Percentiles rank a stretch among this genome's conserved stretches.
Evolutionary conservation across 495 filamentous ascomycete genomes (phyloP).

Genomic region (Aspergillus kassunensis): DNA sequence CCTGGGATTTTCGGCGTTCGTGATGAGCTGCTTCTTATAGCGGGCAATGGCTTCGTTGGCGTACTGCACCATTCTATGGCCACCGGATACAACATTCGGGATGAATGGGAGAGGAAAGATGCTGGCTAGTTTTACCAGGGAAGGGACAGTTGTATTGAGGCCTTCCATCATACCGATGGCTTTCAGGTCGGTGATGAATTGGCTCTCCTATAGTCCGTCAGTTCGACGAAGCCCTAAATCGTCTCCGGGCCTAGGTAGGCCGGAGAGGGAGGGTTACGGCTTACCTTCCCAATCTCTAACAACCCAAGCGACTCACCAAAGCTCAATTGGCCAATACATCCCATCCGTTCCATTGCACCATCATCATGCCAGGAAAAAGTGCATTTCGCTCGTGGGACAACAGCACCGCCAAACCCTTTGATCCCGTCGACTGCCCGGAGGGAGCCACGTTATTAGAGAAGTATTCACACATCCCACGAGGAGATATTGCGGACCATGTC

Average conservation of each 20-base stretch:
- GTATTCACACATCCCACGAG: no score
- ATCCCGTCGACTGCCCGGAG: no score
- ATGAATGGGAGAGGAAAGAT: slow-evolving; percentile 11
- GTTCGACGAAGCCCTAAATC: no score
- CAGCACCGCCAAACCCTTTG: no score
- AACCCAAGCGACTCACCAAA: slow-evolving; percentile 57
- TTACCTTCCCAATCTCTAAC: slow-evolving; percentile 47
- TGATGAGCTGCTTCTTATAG: slow-evolving; percentile 37
- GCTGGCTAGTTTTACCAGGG: slow-evolving; percentile 15
- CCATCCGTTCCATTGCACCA: no score
- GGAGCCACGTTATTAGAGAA: no score
- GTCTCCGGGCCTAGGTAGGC: no score
- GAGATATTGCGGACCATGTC: no score
- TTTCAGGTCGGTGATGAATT: slow-evolving; percentile 38
- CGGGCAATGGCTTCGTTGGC: slow-evolving; percentile 34
- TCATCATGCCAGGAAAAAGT: no score
- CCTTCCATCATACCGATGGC: slow-evolving; percentile 18
- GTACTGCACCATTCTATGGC: slow-evolving; percentile 22
- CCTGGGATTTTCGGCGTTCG: slow-evolving; percentile 18
- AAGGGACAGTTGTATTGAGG: slow-evolving; percentile 33
- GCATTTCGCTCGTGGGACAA: no score
- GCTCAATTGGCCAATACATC: slow-evolving; percentile 47
- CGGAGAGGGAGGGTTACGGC: no score
- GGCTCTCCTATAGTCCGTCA: slow-evolving; percentile 28
- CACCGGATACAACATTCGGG: background rate